phyloP scores from a whole-genome alignment of 108 stramenopile genomes.

The Fragilaria radians region DNA sequence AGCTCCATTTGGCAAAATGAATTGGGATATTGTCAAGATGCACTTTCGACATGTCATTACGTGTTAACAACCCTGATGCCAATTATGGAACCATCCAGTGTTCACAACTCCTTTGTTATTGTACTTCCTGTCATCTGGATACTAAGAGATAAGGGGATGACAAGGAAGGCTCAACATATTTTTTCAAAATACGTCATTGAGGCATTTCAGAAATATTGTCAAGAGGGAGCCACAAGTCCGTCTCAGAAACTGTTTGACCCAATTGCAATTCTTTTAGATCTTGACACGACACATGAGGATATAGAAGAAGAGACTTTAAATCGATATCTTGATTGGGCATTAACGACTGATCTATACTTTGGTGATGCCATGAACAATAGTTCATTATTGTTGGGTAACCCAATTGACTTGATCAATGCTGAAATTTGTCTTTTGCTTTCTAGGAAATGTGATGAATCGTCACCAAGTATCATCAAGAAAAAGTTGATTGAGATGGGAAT shows the following conservation, averaged over 20 bases:
- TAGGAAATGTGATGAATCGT: too few relatives aligned
- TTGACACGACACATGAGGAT: conserved; percentile 24
- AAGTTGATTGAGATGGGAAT: too few relatives aligned
- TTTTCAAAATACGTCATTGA: conserved; percentile 31
- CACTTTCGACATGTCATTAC: conserved; percentile 27
- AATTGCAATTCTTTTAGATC: conserved; percentile 35
- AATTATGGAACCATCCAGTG: conserved; percentile 44
- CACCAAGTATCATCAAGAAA: too few relatives aligned
- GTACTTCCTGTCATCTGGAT: conserved; percentile 38
- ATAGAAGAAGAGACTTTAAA: conserved; percentile 13
- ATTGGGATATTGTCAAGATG: conserved; percentile 26
- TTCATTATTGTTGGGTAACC: conserved; percentile 12
- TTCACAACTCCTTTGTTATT: conserved; percentile 45
- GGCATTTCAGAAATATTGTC: conserved; percentile 43
- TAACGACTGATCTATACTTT: conserved; percentile 23
- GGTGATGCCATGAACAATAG: conserved; percentile 16
- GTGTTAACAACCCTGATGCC: conserved; percentile 30
- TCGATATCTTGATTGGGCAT: conserved; percentile 47
- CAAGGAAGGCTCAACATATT: conserved; percentile 29
- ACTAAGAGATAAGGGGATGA: conserved; percentile 43
- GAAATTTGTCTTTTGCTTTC: conserved; percentile 30
- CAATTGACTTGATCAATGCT: conserved; percentile 16
- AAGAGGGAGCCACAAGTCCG: conserved; percentile 30
- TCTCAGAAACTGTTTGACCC: conserved; percentile 41
- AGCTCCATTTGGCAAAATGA: conserved; percentile 31